Base-by-base conservation (phyloP, 176 grass and related monocot genomes). In the Triticum aestivum region DNA sequence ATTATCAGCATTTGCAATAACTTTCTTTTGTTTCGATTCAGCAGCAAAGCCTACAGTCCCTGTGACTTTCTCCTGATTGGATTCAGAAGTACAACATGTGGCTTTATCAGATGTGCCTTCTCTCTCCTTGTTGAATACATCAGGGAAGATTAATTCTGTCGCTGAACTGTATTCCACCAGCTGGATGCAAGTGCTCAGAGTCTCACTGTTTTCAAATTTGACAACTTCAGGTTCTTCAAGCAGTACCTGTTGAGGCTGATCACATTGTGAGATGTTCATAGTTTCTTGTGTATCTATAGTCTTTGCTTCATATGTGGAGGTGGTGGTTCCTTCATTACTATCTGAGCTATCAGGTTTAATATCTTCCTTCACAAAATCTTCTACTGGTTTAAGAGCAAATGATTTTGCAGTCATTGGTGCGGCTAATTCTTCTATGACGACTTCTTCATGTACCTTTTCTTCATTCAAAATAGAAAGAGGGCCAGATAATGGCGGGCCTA, bases 161-260 rank as follows among this genome's bases (percentile, higher is more conserved):
- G 26, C 44, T 15, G 70, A 87, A 44, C 11, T 76, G 51, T 49
- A 18, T 65, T 79, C 21, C 80, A 80, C 75, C 21, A 59, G 65
- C 26, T 79, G 26, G 26, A 87, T 61, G 63, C 75, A 76, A 62
- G 70, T 75, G 37, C 35, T 70, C 59, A 52, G 29, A 88, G 58
- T 84, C 38, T 80, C 69, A 41, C 69, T 44, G 34, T 68, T 76
- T 39, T 87, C 89, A 87, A 87, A 65, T 30, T 80, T 91, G 45
- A 80, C 27, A 62, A 67, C 24, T 26, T 90, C 59, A 21, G 29
- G 69, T 73, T 83, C 74, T 84, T 80, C 68, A 69, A 58, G 35
- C 6, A 61, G 75, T 27, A 80, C 44, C 24, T 13, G 68, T 29
- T 79, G 80, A 79, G 79, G 61, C 15, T 64, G 69, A 29, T 81